These are phyloP conservation scores for Digitaria exilis DNA, from an alignment of 202 grass and related monocot species.

Conservation along the genomic window DNA sequence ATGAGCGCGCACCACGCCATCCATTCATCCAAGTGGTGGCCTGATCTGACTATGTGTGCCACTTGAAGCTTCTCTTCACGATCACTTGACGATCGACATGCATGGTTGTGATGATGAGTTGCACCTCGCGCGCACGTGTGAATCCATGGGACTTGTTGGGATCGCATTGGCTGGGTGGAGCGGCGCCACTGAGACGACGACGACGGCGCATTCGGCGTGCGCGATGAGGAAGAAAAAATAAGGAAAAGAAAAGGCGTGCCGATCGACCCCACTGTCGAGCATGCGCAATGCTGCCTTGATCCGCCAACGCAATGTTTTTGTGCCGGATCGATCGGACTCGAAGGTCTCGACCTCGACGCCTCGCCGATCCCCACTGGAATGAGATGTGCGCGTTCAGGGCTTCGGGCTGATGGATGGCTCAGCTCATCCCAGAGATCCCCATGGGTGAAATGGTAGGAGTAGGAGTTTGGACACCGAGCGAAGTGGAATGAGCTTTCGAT, in stretches of 20 bases:
- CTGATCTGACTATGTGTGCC: background rate
- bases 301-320: background rate
- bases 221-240: background rate
- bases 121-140: background rate
- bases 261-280: background rate
- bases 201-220: background rate
- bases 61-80: background rate
- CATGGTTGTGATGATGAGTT: background rate
- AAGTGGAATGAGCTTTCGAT: too few species aligned
- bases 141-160: background rate
- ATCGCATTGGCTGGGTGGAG: background rate
- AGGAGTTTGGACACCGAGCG: too few species aligned
- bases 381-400: background rate
- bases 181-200: too few species aligned
- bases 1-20: background rate
- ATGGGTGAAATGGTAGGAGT: background rate
- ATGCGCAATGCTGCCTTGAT: too few species aligned
- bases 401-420: background rate
- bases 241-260: background rate
- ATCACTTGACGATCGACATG: background rate
- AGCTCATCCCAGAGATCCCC: background rate
- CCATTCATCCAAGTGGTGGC: background rate
- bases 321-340: background rate
- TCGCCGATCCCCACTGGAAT: background rate
- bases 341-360: constrained; percentile 5